phyloP scores from a whole-genome alignment of 768 basidiomycete genomes.

The Lentinus tigrinus region DNA sequence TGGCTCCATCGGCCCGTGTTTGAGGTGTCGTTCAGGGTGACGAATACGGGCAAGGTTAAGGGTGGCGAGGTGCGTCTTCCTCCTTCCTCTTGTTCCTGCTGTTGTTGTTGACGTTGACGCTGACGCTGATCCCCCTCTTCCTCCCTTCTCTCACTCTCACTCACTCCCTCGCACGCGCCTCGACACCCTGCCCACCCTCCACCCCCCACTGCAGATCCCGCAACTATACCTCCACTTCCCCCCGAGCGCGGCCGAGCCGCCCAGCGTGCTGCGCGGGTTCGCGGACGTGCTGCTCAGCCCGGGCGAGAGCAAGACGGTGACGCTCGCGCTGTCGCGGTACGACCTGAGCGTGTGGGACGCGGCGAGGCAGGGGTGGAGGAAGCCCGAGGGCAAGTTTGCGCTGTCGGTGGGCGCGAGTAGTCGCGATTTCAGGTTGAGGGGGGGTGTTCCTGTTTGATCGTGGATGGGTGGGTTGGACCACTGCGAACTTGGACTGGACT shows the following conservation, averaged over 20 bases:
- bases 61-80: slow-evolving; percentile 65
- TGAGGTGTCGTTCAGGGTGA: slow-evolving; percentile 60
- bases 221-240: slow-evolving; percentile 79
- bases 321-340: slow-evolving; percentile 62
- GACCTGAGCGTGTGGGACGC: slow-evolving; percentile 79
- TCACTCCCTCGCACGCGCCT: neutral
- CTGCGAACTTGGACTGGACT: no score
- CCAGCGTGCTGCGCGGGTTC: slow-evolving; percentile 68
- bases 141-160: no score
- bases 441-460: slow-evolving; percentile 34
- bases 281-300: slow-evolving; percentile 51
- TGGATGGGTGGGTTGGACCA: no score
- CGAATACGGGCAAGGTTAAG: slow-evolving; percentile 58
- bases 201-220: slow-evolving; percentile 52
- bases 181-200: no score
- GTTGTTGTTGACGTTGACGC: no score
- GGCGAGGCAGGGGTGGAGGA: slow-evolving; percentile 69
- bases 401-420: slow-evolving; percentile 72
- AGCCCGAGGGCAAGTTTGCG: slow-evolving; percentile 59
- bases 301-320: slow-evolving; percentile 45
- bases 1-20: slow-evolving; percentile 73
- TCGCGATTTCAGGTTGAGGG: slow-evolving; percentile 54
- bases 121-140: neutral
- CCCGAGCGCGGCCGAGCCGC: slow-evolving; percentile 56
- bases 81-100: no score